Evolutionary conservation across 257 asterid genomes (phyloP).

Genomic region (Nicotiana tabacum): DNA sequence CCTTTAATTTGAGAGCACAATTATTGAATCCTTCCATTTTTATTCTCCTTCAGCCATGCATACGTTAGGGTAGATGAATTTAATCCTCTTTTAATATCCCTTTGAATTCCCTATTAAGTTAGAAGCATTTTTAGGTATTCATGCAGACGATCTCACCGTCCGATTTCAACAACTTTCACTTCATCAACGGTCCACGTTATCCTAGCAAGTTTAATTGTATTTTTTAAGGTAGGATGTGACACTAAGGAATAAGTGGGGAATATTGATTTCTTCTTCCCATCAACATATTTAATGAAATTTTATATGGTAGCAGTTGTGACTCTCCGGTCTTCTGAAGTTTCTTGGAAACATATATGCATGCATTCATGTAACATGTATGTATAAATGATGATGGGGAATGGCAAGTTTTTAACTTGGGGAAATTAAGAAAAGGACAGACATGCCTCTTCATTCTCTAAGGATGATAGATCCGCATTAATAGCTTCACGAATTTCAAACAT

Average conservation of each 20-base stretch:
- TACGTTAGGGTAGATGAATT: slow-evolving; percentile 13
- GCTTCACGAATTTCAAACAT: slow-evolving; percentile 40
- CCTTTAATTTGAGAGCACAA: slow-evolving; percentile 31
- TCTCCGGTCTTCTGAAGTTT: slow-evolving; percentile 6
- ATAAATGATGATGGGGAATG: not conserved
- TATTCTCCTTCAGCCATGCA: slow-evolving; percentile 34
- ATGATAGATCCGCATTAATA: slow-evolving; percentile 53
- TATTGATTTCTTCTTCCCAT: slow-evolving; percentile 13
- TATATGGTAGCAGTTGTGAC: slow-evolving; percentile 40
- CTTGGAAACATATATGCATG: slow-evolving; percentile 3
- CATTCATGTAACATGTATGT: not conserved
- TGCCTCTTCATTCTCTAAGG: slow-evolving; percentile 34
- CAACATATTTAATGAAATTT: slow-evolving; percentile 12
- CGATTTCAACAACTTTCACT: slow-evolving; percentile 33
- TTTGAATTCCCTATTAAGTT: slow-evolving; percentile 1
- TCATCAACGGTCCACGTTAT: slow-evolving; percentile 24
- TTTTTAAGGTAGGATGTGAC: slow-evolving; percentile 31
- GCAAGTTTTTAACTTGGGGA: not conserved
- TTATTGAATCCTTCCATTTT: slow-evolving; percentile 21
- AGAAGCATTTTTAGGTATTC: slow-evolving; percentile 29
- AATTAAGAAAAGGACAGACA: slow-evolving; percentile 35
- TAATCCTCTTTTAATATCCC: not conserved
- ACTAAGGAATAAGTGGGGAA: slow-evolving; percentile 31
- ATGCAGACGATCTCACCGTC: slow-evolving; percentile 19
- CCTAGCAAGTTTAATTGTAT: not conserved